Evolutionary conservation across 805 yeast species (phyloP).

Genomic region (Lipomyces japonicus): DNA sequence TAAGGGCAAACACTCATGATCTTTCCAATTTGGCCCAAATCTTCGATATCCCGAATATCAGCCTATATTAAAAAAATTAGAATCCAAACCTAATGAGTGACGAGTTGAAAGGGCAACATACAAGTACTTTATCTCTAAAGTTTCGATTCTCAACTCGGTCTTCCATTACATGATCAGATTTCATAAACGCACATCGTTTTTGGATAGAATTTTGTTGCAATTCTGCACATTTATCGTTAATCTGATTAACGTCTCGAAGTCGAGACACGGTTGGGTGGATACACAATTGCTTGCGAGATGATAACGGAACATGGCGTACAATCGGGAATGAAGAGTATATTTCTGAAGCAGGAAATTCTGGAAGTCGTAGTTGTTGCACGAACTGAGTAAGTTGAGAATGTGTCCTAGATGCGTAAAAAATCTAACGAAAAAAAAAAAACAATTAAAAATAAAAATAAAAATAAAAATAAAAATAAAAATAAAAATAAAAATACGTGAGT

Average conservation of each 20-base stretch:
- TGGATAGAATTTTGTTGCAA: slow-evolving; percentile 45
- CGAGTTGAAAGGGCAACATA: slow-evolving; percentile 4
- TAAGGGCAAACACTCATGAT: slow-evolving; percentile 69
- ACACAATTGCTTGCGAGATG: slow-evolving; percentile 82
- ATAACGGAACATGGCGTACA: slow-evolving; percentile 65
- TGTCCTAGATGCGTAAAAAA: slow-evolving; percentile 78
- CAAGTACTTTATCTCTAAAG: slow-evolving; percentile 53
- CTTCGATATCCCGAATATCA: slow-evolving; percentile 73
- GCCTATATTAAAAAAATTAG: slow-evolving; percentile 32
- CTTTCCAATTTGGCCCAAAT: slow-evolving; percentile 58
- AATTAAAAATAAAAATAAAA: neutral
- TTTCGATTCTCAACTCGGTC: slow-evolving; percentile 39
- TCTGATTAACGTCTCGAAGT: slow-evolving; percentile 47
- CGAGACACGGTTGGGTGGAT: slow-evolving; percentile 59
- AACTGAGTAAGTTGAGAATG: slow-evolving; percentile 86
- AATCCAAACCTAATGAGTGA: neutral
- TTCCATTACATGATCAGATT: slow-evolving; percentile 36
- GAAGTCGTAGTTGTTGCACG: slow-evolving; percentile 61
- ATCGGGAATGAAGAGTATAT: slow-evolving; percentile 45
- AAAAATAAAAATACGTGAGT: too few species aligned
- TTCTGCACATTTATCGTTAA: slow-evolving; percentile 80
- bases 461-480: too few species aligned
- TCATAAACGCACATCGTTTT: slow-evolving; percentile 44
- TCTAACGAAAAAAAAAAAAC: slow-evolving; percentile 37
- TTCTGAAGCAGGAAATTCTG: slow-evolving; percentile 59